Conservation (phyloP, 768 basidiomycete genomes). For the Amanita jacksonii region DNA sequence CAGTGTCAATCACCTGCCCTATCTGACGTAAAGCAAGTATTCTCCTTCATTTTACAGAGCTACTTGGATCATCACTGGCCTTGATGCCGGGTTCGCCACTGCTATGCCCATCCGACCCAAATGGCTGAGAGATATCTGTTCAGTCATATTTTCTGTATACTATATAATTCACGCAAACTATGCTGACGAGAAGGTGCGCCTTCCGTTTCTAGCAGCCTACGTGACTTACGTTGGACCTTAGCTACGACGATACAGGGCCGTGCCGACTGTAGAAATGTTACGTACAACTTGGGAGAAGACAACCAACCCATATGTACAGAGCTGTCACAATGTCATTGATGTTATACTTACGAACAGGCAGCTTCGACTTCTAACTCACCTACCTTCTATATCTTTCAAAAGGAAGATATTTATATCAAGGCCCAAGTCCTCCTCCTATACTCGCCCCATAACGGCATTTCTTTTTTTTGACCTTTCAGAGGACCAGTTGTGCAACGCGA, state of each 20-base stretch:
- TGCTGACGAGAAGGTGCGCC: slow-evolving; percentile 84
- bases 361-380: slow-evolving; percentile 58
- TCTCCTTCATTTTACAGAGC: slow-evolving; percentile 91
- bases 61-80: slow-evolving; percentile 87
- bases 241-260: slow-evolving; percentile 79
- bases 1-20: neutral
- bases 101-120: slow-evolving; percentile 89
- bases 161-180: slow-evolving; percentile 83
- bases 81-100: slow-evolving; percentile 97
- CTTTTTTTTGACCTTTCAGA: slow-evolving; percentile 75
- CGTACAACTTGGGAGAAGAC: slow-evolving; percentile 97
- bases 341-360: slow-evolving; percentile 18
- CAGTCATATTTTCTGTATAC: slow-evolving; percentile 78
- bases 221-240: neutral
- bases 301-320: slow-evolving; percentile 81
- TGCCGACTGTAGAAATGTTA: slow-evolving; percentile 95
- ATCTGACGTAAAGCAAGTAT: slow-evolving; percentile 42
- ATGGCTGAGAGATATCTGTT: slow-evolving; percentile 84
- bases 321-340: too few relatives aligned
- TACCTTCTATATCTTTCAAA: slow-evolving; percentile 54
- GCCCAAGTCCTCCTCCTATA: slow-evolving; percentile 64
- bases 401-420: slow-evolving; percentile 79
- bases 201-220: too few relatives aligned
- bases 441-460: slow-evolving; percentile 74
- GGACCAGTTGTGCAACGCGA: slow-evolving; percentile 49